Conservation (phyloP, 2,329 filamentous ascomycete genomes). For the Aspergillus thermomutatus region DNA sequence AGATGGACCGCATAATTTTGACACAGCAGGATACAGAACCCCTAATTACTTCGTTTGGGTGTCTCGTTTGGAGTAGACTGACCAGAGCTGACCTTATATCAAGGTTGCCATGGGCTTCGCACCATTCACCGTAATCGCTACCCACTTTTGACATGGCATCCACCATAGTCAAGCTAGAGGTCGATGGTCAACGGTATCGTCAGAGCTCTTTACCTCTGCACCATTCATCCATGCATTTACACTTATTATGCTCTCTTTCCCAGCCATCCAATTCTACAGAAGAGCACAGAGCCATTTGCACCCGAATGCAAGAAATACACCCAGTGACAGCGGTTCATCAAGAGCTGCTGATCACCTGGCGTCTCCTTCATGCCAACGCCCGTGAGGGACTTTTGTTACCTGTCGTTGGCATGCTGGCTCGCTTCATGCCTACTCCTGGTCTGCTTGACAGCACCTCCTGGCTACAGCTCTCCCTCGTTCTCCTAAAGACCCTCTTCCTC, state of each 20-base stretch:
- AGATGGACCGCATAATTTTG: background rate
- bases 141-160: background rate
- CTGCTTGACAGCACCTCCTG: background rate
- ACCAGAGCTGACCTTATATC: background rate
- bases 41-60: background rate
- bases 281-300: background rate
- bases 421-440: constrained; percentile 1
- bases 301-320: background rate
- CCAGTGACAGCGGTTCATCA: background rate
- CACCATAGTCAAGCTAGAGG: background rate
- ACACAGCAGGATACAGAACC: background rate
- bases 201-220: background rate
- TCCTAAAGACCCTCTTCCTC: constrained; percentile 1
- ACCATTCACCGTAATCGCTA: no score
- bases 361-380: constrained; percentile 1
- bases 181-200: background rate
- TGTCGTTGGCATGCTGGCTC: constrained; percentile 2
- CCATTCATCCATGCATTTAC: background rate
- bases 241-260: background rate
- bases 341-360: constrained; percentile 2
- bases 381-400: constrained; percentile 2
- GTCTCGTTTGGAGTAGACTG: background rate
- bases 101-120: background rate
- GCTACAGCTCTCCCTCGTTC: background rate
- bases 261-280: background rate